These are phyloP conservation scores for Tetracladium maxilliforme DNA, from an alignment of 2,329 filamentous ascomycete genomes.

Conservation along the genomic window DNA sequence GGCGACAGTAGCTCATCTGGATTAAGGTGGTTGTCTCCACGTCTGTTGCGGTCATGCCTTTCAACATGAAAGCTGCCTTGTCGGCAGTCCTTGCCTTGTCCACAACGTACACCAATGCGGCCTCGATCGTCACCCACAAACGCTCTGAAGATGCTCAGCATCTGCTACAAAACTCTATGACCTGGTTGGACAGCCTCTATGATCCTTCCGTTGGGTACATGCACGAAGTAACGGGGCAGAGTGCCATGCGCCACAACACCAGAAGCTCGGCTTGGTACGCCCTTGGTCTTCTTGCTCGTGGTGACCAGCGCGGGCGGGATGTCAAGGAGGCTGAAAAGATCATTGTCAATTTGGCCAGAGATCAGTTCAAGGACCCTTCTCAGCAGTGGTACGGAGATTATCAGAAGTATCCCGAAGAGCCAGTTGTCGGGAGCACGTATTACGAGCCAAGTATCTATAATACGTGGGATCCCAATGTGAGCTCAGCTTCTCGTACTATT, in stretches of 20 bases:
- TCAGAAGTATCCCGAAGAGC: conserved; percentile 39
- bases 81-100: no score
- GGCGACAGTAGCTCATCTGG: no score
- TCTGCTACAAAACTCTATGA: conserved; percentile 34
- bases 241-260: conserved; percentile 38
- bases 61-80: no score
- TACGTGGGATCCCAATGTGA: conserved; percentile 48
- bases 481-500: no score
- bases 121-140: no score
- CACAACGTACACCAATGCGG: no score
- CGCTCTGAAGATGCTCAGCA: conserved; percentile 16
- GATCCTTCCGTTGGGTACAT: conserved; percentile 35
- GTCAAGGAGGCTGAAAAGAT: conserved; percentile 34
- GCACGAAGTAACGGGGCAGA: conserved; percentile 27
- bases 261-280: conserved; percentile 44
- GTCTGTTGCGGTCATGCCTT: no score
- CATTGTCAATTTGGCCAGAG: conserved; percentile 35
- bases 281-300: conserved; percentile 37
- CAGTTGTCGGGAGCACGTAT: conserved; percentile 32
- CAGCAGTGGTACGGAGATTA: conserved; percentile 42
- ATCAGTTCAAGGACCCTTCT: conserved; percentile 34
- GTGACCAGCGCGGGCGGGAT: conserved; percentile 34
- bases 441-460: conserved; percentile 37
- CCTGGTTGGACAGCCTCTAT: conserved; percentile 38
- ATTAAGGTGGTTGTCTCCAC: no score